Evolutionary conservation across 164 flowering plant genomes (phyloP), one percentile per base, ranked within the genome.

Genomic region (Hamamelis virginiana): DNA sequence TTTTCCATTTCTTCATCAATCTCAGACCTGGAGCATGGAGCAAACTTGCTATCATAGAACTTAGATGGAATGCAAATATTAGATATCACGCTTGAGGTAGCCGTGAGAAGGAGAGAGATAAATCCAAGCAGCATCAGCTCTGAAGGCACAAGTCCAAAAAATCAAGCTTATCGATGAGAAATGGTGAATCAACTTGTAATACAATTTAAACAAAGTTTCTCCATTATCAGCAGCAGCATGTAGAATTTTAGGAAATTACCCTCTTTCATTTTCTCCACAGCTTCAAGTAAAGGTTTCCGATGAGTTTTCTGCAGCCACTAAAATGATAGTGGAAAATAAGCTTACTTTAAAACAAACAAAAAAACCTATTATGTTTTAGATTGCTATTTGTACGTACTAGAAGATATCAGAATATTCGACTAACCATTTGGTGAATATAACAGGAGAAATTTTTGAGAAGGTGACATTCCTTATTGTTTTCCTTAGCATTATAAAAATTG

Each of bases 201-300:
- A 22, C 9, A 13, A 21, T 21, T 55, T 22, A 25, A 55, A 55
- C 11, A 13, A 23, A n/a, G 8, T 16, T 4, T 16, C 19, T 8
- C 15, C 15, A 16, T 57, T 65, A 52, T 19, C 45, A 51, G 15
- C 10, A 51, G 19, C 26, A 33, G 28, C 5, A 18, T 1, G 59
- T 8, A 33, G 21, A 23, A 22, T 14, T 12, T 26, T 44, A 46
- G 12, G 9, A 10, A 50, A 55, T 16, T 83, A 91, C 99, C 99
- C 89, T 95, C 99, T 85, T 95, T 95, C 99, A 95, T 95, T 80
- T 92, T 95, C 86, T 95, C 99, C 75, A 95, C 70, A 41, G 99
- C 97, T 67, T 85, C 89, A 74, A 86, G 86, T 72, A 95, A 77
- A 55, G 99, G 99, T 58, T 89, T 95, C 66, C 99, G 79, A 65